Conservation (phyloP, 2,329 filamentous ascomycete genomes). For the Fusarium hostae region DNA sequence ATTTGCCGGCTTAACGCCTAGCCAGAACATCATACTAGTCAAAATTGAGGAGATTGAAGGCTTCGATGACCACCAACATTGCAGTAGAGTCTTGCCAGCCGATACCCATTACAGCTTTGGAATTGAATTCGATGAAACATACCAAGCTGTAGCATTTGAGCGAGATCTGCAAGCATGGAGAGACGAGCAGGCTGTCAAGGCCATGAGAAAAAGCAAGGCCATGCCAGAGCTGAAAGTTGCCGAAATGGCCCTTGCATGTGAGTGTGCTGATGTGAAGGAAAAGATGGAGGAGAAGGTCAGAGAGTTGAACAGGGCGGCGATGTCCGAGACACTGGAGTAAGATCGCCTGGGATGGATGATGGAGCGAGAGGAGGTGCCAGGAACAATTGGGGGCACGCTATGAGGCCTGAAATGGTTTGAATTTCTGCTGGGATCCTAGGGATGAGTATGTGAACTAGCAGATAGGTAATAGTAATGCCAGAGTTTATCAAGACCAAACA, state of each 20-base stretch:
- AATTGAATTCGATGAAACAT: neutral
- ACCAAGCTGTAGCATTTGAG: neutral
- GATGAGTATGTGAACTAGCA: neutral
- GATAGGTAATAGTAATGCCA: neutral
- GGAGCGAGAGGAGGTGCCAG: too few relatives aligned
- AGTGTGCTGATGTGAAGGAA: neutral
- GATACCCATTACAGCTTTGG: neutral
- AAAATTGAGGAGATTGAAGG: neutral
- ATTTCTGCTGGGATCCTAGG: neutral
- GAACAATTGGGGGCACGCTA: accelerated
- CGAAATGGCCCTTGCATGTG: neutral
- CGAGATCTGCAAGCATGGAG: neutral
- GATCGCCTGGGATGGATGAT: neutral
- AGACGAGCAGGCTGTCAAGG: neutral
- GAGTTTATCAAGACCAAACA: neutral
- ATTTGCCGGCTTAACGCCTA: neutral
- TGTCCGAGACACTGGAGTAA: neutral
- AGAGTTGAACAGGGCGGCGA: neutral
- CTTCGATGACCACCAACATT: neutral
- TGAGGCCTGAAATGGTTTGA: too few relatives aligned
- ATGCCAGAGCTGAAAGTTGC: neutral
- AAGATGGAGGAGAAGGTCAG: neutral
- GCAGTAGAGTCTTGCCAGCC: neutral
- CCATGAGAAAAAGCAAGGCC: neutral
- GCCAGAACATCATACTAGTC: neutral